Evolutionary conservation across 139 green algal genomes (phyloP), one percentile per base, ranked within the genome.

Genomic region (Chlamydomonas incerta): DNA sequence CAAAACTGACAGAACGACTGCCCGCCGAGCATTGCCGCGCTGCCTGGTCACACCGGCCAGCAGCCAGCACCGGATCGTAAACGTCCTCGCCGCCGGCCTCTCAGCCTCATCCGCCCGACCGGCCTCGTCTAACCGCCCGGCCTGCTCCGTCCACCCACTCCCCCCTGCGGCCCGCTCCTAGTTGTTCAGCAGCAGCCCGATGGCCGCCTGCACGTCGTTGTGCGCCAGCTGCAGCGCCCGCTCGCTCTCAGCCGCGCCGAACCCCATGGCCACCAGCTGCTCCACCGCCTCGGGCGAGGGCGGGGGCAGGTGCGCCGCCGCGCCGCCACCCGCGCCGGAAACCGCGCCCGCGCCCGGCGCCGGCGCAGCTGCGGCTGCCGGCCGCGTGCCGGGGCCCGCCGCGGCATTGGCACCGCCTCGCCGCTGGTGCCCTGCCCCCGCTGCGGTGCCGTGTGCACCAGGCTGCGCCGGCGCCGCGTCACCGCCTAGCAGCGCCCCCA

Each of bases 181-280:
- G 41, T 50, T 50, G 41, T 50, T 50, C 6, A 93, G 81, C 41
- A 93, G 86, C 88, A 93, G 72, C 26, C 72, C 83, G 33, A 93
- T 91, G 20, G 93, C 93, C 0, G 80, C 76, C 69, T 94, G 79
- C 72, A 96, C 46, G 63, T 95, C 92, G 74, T 96, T 96, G 84
- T 72, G 72, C 0, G 88, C 50, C 34, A 86, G 75, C 82, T 83
- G 72, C 84, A 96, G 82, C 9, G 93, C 93, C 8, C 65, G 55
- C 31, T 46, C 14, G 4, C 90, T 92, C 31, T 63, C 57, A 23
- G 47, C 80, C 41, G 80, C 72, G 8, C 88, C 86, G 71, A 96
- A 96, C 37, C 93, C 93, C 93, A 96, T 96, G 0, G 82, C 82
- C 66, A 95, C 50, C 63, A 96, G 87, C 83, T 93, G 87, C 57